Evolutionary conservation across 2,329 filamentous ascomycete genomes (phyloP).

Genomic region (Neopestalotiopsis sp.): DNA sequence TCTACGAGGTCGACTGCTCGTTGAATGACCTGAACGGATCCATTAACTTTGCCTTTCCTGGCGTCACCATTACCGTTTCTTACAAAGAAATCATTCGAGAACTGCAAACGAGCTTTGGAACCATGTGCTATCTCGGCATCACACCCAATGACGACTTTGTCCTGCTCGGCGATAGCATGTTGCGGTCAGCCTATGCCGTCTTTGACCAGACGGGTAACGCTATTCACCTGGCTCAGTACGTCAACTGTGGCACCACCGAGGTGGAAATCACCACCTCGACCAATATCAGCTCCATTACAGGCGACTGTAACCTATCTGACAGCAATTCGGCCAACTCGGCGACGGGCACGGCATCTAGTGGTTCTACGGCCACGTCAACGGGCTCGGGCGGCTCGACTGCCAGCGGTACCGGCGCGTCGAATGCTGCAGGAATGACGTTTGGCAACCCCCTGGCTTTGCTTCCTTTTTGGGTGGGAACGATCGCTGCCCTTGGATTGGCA

Average conservation of each 20-base stretch:
- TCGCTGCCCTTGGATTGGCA: not conserved
- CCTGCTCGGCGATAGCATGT: slow-evolving; percentile 64
- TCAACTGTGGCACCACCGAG: slow-evolving; percentile 55
- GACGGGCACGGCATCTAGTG: slow-evolving; percentile 9
- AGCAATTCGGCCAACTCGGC: slow-evolving; percentile 20
- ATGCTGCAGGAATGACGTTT: not conserved
- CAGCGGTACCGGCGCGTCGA: not conserved
- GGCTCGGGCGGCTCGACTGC: slow-evolving; percentile 10
- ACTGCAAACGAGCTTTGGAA: slow-evolving; percentile 30
- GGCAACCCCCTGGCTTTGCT: not conserved
- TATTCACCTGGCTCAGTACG: slow-evolving; percentile 56
- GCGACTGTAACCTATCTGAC: slow-evolving; percentile 31
- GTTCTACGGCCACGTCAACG: slow-evolving; percentile 14
- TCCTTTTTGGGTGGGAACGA: not conserved
- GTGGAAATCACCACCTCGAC: slow-evolving; percentile 41
- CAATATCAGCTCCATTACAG: slow-evolving; percentile 33
- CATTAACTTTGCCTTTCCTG: slow-evolving; percentile 55
- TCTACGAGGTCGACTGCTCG: slow-evolving; percentile 53
- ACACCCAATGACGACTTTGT: slow-evolving; percentile 51
- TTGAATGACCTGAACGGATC: slow-evolving; percentile 46
- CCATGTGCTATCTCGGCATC: slow-evolving; percentile 56
- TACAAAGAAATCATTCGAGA: slow-evolving; percentile 55
- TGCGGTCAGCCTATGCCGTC: slow-evolving; percentile 60
- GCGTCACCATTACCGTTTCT: slow-evolving; percentile 53
- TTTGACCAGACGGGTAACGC: slow-evolving; percentile 56